phyloP scores from a whole-genome alignment of 2,329 filamentous ascomycete species.

The Lecanicillium sp. region DNA sequence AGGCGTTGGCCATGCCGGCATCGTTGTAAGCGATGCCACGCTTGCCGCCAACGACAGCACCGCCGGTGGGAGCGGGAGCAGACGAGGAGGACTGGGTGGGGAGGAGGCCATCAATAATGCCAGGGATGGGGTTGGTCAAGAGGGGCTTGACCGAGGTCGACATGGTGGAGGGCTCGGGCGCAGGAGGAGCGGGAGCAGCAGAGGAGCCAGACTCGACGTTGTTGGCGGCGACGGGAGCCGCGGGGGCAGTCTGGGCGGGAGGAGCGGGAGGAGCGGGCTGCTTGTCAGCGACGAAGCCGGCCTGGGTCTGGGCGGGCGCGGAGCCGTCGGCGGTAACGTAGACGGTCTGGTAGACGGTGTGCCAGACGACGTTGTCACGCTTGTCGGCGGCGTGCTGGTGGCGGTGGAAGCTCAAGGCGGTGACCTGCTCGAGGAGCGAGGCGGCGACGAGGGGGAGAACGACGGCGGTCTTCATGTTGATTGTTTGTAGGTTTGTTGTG shows the following conservation, averaged over 20 bases:
- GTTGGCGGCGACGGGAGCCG: slow-evolving; percentile 7
- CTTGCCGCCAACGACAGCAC: slow-evolving; percentile 35
- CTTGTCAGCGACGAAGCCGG: slow-evolving; percentile 15
- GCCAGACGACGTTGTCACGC: slow-evolving; percentile 28
- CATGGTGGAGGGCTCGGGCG: slow-evolving; percentile 19
- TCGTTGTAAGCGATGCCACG: slow-evolving; percentile 66
- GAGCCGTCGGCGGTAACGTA: slow-evolving; percentile 35
- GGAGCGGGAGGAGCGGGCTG: slow-evolving; percentile 16
- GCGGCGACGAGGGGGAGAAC: slow-evolving; percentile 36
- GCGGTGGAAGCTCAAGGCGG: slow-evolving; percentile 38
- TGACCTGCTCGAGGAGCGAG: slow-evolving; percentile 37
- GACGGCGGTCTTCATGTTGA: slow-evolving; percentile 38
- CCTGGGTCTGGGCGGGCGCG: slow-evolving; percentile 21
- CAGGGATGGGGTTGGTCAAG: not conserved
- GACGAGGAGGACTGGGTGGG: not conserved
- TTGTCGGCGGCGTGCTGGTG: slow-evolving; percentile 32
- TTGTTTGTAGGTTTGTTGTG: not conserved
- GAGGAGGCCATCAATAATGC: not conserved
- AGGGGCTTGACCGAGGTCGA: slow-evolving; percentile 21
- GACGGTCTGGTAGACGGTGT: slow-evolving; percentile 28
- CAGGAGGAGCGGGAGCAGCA: slow-evolving; percentile 5
- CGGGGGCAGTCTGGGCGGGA: slow-evolving; percentile 13
- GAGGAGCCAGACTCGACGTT: slow-evolving; percentile 6
- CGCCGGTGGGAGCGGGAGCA: not conserved
- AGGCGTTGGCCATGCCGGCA: slow-evolving; percentile 43